These are phyloP conservation scores for Porodaedalea pini DNA, from an alignment of 1,284 basidiomycete genomes.

Conservation along the genomic window DNA sequence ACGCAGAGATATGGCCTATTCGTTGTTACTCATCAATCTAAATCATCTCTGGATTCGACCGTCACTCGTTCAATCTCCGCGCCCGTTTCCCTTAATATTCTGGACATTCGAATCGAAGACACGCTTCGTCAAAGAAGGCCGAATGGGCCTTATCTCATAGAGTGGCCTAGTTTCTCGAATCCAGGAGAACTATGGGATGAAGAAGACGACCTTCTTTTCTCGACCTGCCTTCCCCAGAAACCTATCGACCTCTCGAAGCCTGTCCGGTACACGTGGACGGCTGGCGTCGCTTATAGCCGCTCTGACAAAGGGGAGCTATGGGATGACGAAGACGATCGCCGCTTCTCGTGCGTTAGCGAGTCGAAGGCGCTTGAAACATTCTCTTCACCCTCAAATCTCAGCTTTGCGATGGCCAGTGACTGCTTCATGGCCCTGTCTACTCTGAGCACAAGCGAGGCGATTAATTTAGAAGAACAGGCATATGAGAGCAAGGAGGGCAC, in stretches of 20 bases:
- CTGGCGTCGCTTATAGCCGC: slow-evolving; percentile 10
- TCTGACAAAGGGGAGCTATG: slow-evolving; percentile 17
- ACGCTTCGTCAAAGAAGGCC: not conserved
- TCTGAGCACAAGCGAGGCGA: not conserved
- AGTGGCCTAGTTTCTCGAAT: not conserved
- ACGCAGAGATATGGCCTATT: not conserved
- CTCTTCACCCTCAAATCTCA: not conserved
- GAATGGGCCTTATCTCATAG: not conserved
- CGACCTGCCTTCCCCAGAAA: not conserved
- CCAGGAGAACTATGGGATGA: slow-evolving; percentile 22
- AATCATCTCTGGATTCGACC: slow-evolving; percentile 3
- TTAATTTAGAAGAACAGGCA: not conserved
- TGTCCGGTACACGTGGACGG: slow-evolving; percentile 18
- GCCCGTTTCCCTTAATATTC: slow-evolving; percentile 14
- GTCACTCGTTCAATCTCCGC: slow-evolving; percentile 13
- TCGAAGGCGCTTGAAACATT: not conserved
- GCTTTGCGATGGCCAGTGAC: not conserved
- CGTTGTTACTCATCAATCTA: not conserved
- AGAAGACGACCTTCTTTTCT: slow-evolving; percentile 18
- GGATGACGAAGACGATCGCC: slow-evolving; percentile 21
- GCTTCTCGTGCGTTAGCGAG: slow-evolving; percentile 4
- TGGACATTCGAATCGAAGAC: slow-evolving; percentile 9
- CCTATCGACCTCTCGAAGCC: not conserved
- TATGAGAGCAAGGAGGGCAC: not conserved
- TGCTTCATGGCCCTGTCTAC: not conserved